phyloP scores from a whole-genome alignment of 495 filamentous ascomycete genomes.

The Neurospora sp. region DNA sequence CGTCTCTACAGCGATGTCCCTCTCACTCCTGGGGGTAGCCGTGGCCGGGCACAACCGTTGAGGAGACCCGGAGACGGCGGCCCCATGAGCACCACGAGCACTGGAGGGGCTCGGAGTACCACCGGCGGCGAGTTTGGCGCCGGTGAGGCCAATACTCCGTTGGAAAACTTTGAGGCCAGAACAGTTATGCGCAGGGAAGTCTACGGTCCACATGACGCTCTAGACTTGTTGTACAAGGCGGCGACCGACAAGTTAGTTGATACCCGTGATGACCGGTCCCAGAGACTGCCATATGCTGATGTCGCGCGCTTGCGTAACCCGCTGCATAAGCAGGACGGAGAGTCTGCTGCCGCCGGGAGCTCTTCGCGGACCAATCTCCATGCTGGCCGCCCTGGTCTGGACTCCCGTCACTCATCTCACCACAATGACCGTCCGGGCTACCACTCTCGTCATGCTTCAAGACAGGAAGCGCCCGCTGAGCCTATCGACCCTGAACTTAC shows the following conservation, averaged over 20 bases:
- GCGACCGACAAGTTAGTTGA: slow-evolving; percentile 46
- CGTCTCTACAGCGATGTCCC: slow-evolving; percentile 39
- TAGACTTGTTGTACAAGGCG: slow-evolving; percentile 60
- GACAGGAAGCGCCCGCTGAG: slow-evolving; percentile 11
- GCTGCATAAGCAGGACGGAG: slow-evolving; percentile 17
- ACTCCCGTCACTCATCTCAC: slow-evolving; percentile 13
- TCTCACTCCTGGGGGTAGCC: slow-evolving; percentile 53
- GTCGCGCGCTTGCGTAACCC: slow-evolving; percentile 6
- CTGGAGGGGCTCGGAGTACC: slow-evolving; percentile 11
- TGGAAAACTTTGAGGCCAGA: slow-evolving; percentile 51
- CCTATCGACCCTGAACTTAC: slow-evolving; percentile 29
- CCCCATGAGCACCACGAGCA: slow-evolving; percentile 18
- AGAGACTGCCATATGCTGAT: slow-evolving; percentile 10
- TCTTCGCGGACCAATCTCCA: slow-evolving; percentile 11
- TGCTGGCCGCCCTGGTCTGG: slow-evolving; percentile 7
- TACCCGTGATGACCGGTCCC: slow-evolving; percentile 4
- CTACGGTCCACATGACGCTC: slow-evolving; percentile 59
- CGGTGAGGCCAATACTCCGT: slow-evolving; percentile 32
- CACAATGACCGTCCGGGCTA: slow-evolving; percentile 8
- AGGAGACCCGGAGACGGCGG: slow-evolving; percentile 33
- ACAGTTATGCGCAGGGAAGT: slow-evolving; percentile 53
- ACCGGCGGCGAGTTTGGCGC: slow-evolving; percentile 33
- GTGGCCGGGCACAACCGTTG: slow-evolving; percentile 47
- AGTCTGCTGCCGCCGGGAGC: slow-evolving; percentile 3
- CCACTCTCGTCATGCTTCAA: slow-evolving; percentile 12